Conservation (phyloP, 2,329 filamentous ascomycete genomes). For the Apiospora kogelbergensis region DNA sequence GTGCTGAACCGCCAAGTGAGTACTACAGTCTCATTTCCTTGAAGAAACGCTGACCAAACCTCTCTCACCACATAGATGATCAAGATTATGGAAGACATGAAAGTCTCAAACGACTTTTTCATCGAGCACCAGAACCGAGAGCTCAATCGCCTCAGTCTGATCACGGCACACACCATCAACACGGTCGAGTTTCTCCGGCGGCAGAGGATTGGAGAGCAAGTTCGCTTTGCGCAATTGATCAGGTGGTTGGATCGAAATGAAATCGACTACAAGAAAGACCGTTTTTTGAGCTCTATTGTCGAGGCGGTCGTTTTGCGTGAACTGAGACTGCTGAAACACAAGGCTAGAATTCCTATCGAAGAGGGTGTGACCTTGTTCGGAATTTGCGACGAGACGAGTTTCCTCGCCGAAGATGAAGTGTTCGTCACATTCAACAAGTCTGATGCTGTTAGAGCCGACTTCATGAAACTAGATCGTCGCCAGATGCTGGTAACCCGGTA, state of each 20-base stretch:
- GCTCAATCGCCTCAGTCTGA: conserved; percentile 56
- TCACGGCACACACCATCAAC: conserved; percentile 58
- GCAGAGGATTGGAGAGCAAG: conserved; percentile 59
- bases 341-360: conserved; percentile 69
- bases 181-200: conserved; percentile 66
- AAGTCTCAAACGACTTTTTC: conserved; percentile 59
- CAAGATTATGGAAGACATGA: conserved; percentile 83
- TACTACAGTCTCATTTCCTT: neutral
- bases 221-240: conserved; percentile 64
- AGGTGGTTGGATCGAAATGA: conserved; percentile 55
- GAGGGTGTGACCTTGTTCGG: conserved; percentile 77
- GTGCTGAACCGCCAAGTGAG: conserved; percentile 64
- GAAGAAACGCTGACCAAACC: neutral
- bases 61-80: conserved; percentile 53
- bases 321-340: conserved; percentile 73
- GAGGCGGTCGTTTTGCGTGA: conserved; percentile 71
- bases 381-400: conserved; percentile 78
- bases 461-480: conserved; percentile 36
- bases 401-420: conserved; percentile 65
- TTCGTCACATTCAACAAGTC: conserved; percentile 59
- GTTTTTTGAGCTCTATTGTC: conserved; percentile 68
- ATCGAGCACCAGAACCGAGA: conserved; percentile 62
- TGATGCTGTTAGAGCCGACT: conserved; percentile 20
- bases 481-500: conserved; percentile 59
- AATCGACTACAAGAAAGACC: conserved; percentile 66